Conservation (phyloP, 2,329 filamentous ascomycete species). For the Cordyceps cicadae region DNA sequence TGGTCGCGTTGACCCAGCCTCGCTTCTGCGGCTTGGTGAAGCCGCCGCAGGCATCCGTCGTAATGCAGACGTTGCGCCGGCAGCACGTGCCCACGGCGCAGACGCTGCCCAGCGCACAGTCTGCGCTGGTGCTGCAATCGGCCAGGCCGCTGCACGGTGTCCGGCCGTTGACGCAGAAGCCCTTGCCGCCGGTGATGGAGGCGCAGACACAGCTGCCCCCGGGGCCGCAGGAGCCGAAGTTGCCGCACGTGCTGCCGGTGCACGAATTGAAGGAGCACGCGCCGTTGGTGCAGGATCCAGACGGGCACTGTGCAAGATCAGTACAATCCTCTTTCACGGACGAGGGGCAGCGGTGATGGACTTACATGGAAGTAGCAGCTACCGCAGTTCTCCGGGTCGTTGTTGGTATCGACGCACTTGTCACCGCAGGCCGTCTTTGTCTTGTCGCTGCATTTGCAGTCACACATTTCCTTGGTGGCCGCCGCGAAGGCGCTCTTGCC, state of each 20-base stretch:
- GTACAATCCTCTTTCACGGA: background rate
- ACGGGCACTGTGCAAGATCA: background rate
- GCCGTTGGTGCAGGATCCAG: constrained; percentile 5
- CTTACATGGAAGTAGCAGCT: constrained; percentile 6
- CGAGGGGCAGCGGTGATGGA: background rate
- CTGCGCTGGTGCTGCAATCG: background rate
- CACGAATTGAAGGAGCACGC: constrained; percentile 5
- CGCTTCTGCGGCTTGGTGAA: background rate
- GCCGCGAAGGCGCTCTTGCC: background rate
- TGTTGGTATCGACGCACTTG: constrained; percentile 7
- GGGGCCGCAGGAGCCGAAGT: background rate
- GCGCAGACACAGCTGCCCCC: constrained; percentile 8
- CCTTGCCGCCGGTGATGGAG: constrained; percentile 1
- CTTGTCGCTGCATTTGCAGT: constrained; percentile 7
- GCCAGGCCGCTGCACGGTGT: background rate
- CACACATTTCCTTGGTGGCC: constrained; percentile 4
- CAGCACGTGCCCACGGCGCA: constrained; percentile 7
- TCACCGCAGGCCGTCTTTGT: constrained; percentile 2
- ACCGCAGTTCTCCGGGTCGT: constrained; percentile 6
- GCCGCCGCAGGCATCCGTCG: constrained; percentile 1
- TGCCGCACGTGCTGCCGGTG: background rate
- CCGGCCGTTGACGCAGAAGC: constrained; percentile 9
- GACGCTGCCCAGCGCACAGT: constrained; percentile 4
- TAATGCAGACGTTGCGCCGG: constrained; percentile 2
- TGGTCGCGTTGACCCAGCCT: constrained; percentile 5